Evolutionary conservation across 2,329 filamentous ascomycete species (phyloP).

Genomic region (Aureobasidium lini): DNA sequence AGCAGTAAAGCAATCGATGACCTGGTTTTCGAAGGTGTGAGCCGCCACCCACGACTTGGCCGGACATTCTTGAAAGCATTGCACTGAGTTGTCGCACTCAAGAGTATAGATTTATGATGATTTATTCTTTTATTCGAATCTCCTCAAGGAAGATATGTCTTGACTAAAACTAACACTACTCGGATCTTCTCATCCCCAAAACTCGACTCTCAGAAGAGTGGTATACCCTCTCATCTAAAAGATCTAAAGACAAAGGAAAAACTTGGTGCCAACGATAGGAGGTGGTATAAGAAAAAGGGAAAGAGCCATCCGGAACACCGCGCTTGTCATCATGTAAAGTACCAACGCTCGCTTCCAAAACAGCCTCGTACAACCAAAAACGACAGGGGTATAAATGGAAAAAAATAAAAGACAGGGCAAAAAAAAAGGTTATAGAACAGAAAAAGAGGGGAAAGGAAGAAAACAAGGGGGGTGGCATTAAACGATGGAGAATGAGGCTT

Average conservation of each 20-base stretch:
- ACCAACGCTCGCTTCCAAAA: slow-evolving; percentile 1
- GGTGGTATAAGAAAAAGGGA: not conserved
- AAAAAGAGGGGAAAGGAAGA: not conserved
- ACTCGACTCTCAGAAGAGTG: not conserved
- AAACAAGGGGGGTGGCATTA: not conserved
- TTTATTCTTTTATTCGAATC: not conserved
- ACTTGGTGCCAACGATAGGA: not conserved
- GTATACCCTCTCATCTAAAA: not conserved
- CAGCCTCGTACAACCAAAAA: not conserved
- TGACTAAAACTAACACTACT: not conserved
- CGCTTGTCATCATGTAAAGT: slow-evolving; percentile 5
- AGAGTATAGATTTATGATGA: too few species aligned
- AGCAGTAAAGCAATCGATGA: too few species aligned
- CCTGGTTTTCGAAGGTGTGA: too few species aligned
- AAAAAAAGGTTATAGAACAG: not conserved
- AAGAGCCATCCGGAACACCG: slow-evolving; percentile 4
- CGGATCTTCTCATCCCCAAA: not conserved
- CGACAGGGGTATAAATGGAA: not conserved
- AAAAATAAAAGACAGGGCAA: not conserved
- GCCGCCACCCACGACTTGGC: too few species aligned
- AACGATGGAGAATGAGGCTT: not conserved
- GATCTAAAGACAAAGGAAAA: not conserved
- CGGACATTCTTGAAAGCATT: too few species aligned
- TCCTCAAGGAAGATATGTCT: not conserved
- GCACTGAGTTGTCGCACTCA: too few species aligned